phyloP scores from a whole-genome alignment of 2,329 filamentous ascomycete genomes.

The Calonectria henricotiae region DNA sequence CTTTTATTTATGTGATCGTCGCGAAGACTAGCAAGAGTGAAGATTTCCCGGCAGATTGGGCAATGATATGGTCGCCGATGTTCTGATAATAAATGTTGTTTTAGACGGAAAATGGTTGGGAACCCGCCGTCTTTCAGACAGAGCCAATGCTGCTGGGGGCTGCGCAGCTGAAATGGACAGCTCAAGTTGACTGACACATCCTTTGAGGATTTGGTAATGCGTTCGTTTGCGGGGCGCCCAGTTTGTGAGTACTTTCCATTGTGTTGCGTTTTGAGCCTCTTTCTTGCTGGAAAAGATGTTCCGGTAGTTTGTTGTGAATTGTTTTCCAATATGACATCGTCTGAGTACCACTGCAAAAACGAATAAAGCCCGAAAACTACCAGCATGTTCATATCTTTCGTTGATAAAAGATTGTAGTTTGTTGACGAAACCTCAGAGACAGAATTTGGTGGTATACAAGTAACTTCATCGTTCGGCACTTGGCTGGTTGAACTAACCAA shows the following conservation, averaged over 20 bases:
- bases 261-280: neutral
- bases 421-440: neutral
- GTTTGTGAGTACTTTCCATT: neutral
- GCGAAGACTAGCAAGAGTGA: neutral
- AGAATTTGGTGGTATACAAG: too few species aligned
- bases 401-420: too few species aligned
- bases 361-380: neutral
- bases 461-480: too few species aligned
- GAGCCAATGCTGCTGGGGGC: neutral
- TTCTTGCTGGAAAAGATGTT: neutral
- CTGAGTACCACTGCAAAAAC: neutral
- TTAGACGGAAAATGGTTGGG: neutral
- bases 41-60: constrained; percentile 1
- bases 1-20: constrained; percentile 19
- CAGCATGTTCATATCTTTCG: neutral
- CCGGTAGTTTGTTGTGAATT: neutral
- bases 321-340: neutral
- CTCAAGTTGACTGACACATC: neutral
- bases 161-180: constrained; percentile 13
- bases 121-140: constrained; percentile 15
- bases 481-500: too few species aligned
- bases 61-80: constrained; percentile 22
- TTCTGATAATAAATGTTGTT: neutral
- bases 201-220: too few species aligned
- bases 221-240: neutral